phyloP scores from a whole-genome alignment of 1,284 basidiomycete genomes.

The Leccinum fallax region DNA sequence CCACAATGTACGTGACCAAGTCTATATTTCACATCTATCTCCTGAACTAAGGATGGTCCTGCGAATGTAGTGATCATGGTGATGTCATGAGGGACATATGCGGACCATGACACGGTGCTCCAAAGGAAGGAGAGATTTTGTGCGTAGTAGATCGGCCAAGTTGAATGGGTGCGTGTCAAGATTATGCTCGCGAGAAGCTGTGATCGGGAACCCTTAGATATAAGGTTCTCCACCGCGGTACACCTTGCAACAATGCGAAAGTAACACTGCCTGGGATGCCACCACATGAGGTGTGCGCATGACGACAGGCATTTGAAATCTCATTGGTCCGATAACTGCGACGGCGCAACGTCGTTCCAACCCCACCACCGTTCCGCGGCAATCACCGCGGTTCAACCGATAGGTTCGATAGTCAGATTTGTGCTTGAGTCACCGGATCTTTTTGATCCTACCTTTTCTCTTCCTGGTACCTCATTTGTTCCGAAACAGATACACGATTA shows the following conservation, averaged over 20 bases:
- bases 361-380: background rate
- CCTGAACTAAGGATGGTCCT: background rate
- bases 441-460: background rate
- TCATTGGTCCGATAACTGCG: background rate
- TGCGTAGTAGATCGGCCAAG: constrained; percentile 58
- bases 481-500: background rate
- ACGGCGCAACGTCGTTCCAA: background rate
- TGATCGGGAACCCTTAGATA: constrained; percentile 42
- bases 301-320: background rate
- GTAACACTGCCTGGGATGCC: constrained; percentile 27
- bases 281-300: background rate
- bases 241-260: constrained; percentile 45
- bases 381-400: background rate
- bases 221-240: constrained; percentile 59
- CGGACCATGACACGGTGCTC: constrained; percentile 48
- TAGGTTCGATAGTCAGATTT: background rate
- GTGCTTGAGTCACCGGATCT: no score
- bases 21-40: constrained; percentile 9
- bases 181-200: constrained; percentile 44
- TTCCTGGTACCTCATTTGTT: background rate
- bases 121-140: constrained; percentile 53
- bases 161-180: constrained; percentile 49
- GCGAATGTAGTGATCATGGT: constrained; percentile 33
- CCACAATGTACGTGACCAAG: constrained; percentile 44
- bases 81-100: constrained; percentile 48